Evolutionary conservation across 495 filamentous ascomycete genomes (phyloP).

Genomic region (Penicillium silybi): DNA sequence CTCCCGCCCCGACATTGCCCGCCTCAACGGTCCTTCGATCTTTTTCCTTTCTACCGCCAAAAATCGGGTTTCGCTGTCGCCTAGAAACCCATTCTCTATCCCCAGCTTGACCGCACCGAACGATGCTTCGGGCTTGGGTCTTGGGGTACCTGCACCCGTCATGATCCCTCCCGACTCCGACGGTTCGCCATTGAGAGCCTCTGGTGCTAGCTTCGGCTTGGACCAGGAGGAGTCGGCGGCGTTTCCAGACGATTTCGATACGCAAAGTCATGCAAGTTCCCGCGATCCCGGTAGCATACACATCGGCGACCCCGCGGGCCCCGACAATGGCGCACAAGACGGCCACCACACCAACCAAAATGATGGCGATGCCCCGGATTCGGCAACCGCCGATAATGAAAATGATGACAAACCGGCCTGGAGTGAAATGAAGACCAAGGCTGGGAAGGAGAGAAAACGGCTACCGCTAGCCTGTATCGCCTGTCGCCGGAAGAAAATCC

Average conservation of each 20-base stretch:
- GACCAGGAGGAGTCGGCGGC: slow-evolving; percentile 29
- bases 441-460: slow-evolving; percentile 92
- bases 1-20: slow-evolving; percentile 6
- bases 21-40: neutral
- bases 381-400: slow-evolving; percentile 40
- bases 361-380: slow-evolving; percentile 44
- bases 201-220: slow-evolving; percentile 21
- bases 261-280: slow-evolving; percentile 44
- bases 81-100: slow-evolving; percentile 1
- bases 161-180: slow-evolving; percentile 42
- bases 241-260: slow-evolving; percentile 38
- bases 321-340: slow-evolving; percentile 22
- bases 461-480: slow-evolving; percentile 94
- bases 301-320: slow-evolving; percentile 21
- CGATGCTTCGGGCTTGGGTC: slow-evolving; percentile 36
- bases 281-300: slow-evolving; percentile 36
- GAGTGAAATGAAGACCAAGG: slow-evolving; percentile 97
- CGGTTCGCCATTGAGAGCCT: slow-evolving; percentile 35
- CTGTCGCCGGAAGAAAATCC: slow-evolving; percentile 94
- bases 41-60: neutral
- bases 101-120: slow-evolving; percentile 26
- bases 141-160: slow-evolving; percentile 44
- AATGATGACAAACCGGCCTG: slow-evolving; percentile 60
- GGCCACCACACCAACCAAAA: slow-evolving; percentile 17
- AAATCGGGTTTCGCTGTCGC: neutral